These are phyloP conservation scores for Tuber microsphaerosporum DNA, from an alignment of 495 filamentous ascomycete genomes.

Conservation along the genomic window DNA sequence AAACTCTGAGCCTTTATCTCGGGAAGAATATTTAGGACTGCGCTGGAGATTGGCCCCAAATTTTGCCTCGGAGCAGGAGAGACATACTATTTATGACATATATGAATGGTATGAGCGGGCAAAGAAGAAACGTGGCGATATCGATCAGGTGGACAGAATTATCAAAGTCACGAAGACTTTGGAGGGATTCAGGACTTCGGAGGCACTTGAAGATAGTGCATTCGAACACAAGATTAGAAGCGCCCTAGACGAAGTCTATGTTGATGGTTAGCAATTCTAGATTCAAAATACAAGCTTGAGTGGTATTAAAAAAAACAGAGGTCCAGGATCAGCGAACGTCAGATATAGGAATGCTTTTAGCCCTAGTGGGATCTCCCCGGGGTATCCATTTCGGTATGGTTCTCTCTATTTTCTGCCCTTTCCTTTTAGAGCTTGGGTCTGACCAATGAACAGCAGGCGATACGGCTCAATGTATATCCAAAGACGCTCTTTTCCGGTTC, in stretches of 20 bases:
- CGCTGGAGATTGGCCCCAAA: too few relatives aligned
- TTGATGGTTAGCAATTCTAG: constrained; percentile 41
- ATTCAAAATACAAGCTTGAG: neutral
- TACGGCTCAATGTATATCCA: too few relatives aligned
- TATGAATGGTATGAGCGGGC: constrained; percentile 28
- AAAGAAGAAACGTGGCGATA: constrained; percentile 40
- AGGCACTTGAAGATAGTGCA: constrained; percentile 11
- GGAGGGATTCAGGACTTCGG: constrained; percentile 7
- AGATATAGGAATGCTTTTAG: constrained; percentile 44
- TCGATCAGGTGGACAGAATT: neutral
- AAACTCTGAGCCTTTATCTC: too few relatives aligned
- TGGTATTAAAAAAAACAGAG: constrained; percentile 32
- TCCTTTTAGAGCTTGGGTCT: too few relatives aligned
- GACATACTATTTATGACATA: too few relatives aligned
- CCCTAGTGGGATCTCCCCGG: constrained; percentile 40
- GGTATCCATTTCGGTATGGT: too few relatives aligned
- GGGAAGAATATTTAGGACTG: too few relatives aligned
- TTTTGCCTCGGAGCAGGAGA: too few relatives aligned
- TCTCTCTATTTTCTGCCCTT: too few relatives aligned
- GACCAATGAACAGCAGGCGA: too few relatives aligned
- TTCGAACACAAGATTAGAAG: constrained; percentile 30
- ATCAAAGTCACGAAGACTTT: constrained; percentile 44
- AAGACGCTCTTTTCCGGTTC: too few relatives aligned
- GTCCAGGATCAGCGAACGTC: constrained; percentile 46
- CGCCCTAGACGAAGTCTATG: constrained; percentile 46